Conservation (phyloP, 2,329 filamentous ascomycete species). For the Cyanodermella asteris region DNA sequence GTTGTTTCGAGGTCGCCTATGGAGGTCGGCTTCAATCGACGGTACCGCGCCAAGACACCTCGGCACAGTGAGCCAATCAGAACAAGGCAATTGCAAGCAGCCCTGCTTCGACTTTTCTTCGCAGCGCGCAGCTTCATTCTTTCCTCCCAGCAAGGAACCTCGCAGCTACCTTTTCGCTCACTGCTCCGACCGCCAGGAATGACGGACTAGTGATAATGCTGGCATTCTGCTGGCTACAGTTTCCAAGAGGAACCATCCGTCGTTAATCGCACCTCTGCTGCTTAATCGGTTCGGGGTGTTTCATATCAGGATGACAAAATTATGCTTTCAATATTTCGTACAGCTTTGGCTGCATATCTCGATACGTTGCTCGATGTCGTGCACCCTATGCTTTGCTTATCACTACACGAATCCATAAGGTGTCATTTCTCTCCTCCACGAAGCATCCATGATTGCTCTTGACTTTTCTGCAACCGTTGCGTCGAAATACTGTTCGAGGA, state of each 20-base stretch:
- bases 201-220: slow-evolving; percentile 13
- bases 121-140: slow-evolving; percentile 1
- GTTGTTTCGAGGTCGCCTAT: slow-evolving; percentile 4
- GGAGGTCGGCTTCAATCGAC: slow-evolving; percentile 1
- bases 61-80: slow-evolving; percentile 5
- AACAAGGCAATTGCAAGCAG: slow-evolving; percentile 1
- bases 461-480: too few species aligned
- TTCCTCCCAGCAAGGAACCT: slow-evolving; percentile 1
- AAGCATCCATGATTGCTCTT: too few species aligned
- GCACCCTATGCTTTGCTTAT: too few species aligned
- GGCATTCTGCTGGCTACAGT: slow-evolving; percentile 24
- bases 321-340: too few species aligned
- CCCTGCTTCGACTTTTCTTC: background rate
- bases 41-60: slow-evolving; percentile 3
- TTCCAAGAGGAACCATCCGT: slow-evolving; percentile 19
- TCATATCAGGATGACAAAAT: slow-evolving; percentile 30
- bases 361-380: too few species aligned
- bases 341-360: too few species aligned
- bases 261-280: slow-evolving; percentile 27
- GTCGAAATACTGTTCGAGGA: too few species aligned
- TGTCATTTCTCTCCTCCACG: too few species aligned
- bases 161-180: slow-evolving; percentile 5
- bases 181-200: slow-evolving; percentile 9
- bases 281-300: slow-evolving; percentile 20
- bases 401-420: too few species aligned